A percentile compares a stretch with the other conserved stretches of the same genome.
Conservation (phyloP, 2,329 filamentous ascomycete species). For the Xylariaceae sp. region DNA sequence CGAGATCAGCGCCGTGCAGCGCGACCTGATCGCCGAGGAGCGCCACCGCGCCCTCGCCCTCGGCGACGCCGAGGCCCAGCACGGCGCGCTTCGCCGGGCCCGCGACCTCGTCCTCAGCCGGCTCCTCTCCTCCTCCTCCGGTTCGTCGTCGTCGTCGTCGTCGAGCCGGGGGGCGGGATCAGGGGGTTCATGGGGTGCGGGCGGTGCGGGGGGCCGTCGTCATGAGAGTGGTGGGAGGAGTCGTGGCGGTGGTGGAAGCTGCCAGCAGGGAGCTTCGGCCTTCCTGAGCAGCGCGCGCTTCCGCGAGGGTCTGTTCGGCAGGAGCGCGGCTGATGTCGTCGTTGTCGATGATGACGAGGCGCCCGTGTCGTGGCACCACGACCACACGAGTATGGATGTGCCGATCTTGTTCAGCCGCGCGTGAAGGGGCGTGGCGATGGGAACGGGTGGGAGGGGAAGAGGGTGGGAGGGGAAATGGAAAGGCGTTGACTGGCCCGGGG, state of each 20-base stretch:
- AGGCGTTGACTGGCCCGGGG: no score
- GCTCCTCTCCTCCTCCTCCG: no score
- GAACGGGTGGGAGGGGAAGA: no score
- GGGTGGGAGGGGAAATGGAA: no score
- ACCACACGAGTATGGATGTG: slow-evolving; percentile 45
- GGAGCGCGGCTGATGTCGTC: slow-evolving; percentile 14
- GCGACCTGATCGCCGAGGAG: slow-evolving; percentile 49
- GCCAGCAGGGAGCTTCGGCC: slow-evolving; percentile 22
- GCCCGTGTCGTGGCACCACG: slow-evolving; percentile 4
- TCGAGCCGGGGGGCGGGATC: not conserved
- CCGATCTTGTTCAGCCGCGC: slow-evolving; percentile 49
- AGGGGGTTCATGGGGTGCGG: no score
- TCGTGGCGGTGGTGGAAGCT: slow-evolving; percentile 20
- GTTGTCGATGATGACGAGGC: slow-evolving; percentile 8
- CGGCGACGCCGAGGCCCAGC: slow-evolving; percentile 49
- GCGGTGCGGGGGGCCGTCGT: not conserved
- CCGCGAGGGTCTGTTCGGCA: slow-evolving; percentile 36
- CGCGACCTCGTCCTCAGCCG: slow-evolving; percentile 54
- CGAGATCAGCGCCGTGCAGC: slow-evolving; percentile 50
- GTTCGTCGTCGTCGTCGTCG: not conserved
- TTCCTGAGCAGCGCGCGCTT: slow-evolving; percentile 30
- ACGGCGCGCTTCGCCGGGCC: slow-evolving; percentile 48
- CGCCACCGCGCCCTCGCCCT: slow-evolving; percentile 46
- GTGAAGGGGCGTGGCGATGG: no score
- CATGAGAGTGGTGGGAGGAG: no score